Evolutionary conservation across 2,329 filamentous ascomycete genomes (phyloP).

Genomic region (Hymenoscyphus infarciens): DNA sequence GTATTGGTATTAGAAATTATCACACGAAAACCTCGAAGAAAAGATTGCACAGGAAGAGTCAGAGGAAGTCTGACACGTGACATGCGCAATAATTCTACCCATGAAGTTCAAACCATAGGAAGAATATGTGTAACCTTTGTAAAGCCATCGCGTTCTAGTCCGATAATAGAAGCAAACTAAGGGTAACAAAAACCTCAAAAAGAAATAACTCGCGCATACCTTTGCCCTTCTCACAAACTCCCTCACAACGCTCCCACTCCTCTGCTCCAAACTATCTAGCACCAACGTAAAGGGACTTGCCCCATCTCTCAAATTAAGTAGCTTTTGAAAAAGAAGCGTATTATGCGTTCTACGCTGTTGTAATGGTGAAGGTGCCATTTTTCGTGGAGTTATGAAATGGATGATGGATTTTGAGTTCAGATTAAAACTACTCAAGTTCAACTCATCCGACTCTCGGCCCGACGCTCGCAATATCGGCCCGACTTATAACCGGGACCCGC

Average conservation of each 20-base stretch:
- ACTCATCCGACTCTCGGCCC: background rate
- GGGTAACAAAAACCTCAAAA: background rate
- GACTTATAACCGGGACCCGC: background rate
- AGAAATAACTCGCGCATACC: constrained; percentile 37
- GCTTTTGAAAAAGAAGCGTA: constrained; percentile 75
- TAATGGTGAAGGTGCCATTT: constrained; percentile 54
- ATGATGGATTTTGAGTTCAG: background rate
- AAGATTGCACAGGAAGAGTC: background rate
- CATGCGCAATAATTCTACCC: background rate
- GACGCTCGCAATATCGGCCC: background rate
- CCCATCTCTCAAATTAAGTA: constrained; percentile 73
- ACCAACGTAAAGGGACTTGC: constrained; percentile 84
- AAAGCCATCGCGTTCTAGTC: background rate
- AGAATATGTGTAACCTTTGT: background rate
- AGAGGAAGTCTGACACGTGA: constrained; percentile 1
- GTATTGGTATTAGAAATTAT: background rate
- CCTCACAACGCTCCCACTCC: constrained; percentile 62
- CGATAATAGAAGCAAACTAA: too few relatives aligned
- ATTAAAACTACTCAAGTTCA: background rate
- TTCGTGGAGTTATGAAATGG: constrained; percentile 2
- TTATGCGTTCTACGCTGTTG: constrained; percentile 79
- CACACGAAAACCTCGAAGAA: background rate
- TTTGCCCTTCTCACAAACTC: constrained; percentile 76
- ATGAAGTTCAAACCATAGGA: background rate
- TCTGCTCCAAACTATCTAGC: constrained; percentile 81